Conservation (phyloP, 1,284 basidiomycete genomes). For the Malassezia psittaci region DNA sequence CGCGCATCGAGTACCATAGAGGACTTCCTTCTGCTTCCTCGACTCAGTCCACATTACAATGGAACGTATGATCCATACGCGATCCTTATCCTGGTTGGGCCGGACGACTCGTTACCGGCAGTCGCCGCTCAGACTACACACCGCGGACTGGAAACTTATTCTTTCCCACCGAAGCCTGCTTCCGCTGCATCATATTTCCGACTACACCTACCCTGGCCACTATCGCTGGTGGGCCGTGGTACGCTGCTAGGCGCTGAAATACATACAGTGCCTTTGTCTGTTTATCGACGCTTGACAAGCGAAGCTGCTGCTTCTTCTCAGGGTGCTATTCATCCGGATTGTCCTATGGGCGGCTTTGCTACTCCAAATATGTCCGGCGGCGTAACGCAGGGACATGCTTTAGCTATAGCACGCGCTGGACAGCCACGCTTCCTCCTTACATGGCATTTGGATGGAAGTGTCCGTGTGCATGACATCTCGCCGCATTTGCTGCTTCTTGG, state of each 20-base stretch:
- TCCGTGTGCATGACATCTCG: constrained; percentile 39
- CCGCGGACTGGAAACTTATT: constrained; percentile 30
- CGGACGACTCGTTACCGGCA: constrained; percentile 30
- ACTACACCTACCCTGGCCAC: constrained; percentile 31
- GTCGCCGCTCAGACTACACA: constrained; percentile 36
- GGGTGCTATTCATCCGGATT: constrained; percentile 1
- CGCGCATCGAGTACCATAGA: constrained; percentile 49
- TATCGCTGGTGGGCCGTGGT: constrained; percentile 28
- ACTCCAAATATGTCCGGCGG: constrained; percentile 5
- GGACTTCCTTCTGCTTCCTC: constrained; percentile 69
- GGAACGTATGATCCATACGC: constrained; percentile 62
- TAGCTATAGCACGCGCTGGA: constrained; percentile 7
- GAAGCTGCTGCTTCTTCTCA: not conserved
- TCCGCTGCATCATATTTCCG: constrained; percentile 8
- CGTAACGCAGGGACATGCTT: constrained; percentile 6
- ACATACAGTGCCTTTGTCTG: constrained; percentile 21
- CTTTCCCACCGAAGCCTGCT: constrained; percentile 28
- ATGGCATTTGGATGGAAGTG: constrained; percentile 42
- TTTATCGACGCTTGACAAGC: constrained; percentile 30
- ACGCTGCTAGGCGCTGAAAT: constrained; percentile 32
- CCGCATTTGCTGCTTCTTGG: constrained; percentile 38
- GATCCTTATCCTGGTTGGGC: constrained; percentile 52
- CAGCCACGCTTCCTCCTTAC: constrained; percentile 30
- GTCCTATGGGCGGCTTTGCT: constrained; percentile 14
- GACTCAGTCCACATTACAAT: constrained; percentile 61